These are phyloP conservation scores for Calocybe cyanea DNA, from an alignment of 768 basidiomycete genomes.

Conservation along the genomic window DNA sequence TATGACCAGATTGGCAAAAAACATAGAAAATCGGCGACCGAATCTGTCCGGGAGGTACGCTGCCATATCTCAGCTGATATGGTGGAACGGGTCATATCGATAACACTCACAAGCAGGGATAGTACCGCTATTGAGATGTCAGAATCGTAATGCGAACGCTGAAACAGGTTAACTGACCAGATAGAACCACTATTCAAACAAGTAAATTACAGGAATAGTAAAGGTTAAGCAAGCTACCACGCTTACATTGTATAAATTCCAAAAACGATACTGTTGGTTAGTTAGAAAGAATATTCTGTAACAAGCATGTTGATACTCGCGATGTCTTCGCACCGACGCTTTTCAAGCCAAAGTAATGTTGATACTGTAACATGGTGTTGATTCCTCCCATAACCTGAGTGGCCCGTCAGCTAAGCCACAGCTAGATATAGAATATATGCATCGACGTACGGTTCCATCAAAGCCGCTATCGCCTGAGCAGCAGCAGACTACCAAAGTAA, in stretches of 20 bases:
- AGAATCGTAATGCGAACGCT: conserved; percentile 23
- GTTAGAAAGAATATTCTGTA: neutral
- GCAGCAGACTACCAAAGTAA: conserved; percentile 44
- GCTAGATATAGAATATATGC: neutral
- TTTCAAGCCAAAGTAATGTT: conserved; percentile 41
- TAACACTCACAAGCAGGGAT: conserved; percentile 37
- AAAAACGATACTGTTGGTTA: conserved; percentile 39
- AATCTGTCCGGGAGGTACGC: conserved; percentile 45
- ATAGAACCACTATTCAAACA: conserved; percentile 32
- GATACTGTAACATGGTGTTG: conserved; percentile 47
- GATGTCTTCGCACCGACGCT: conserved; percentile 41
- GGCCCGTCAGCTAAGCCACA: conserved; percentile 1
- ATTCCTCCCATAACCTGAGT: conserved; percentile 48
- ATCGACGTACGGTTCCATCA: conserved; percentile 43
- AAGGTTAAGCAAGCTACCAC: conserved; percentile 2
- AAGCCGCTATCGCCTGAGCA: conserved; percentile 52
- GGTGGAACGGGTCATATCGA: neutral
- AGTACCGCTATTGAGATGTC: conserved; percentile 30
- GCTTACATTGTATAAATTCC: conserved; percentile 48
- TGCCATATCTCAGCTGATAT: conserved; percentile 9
- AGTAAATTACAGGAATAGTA: neutral
- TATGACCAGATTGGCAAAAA: conserved; percentile 41
- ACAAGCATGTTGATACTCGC: conserved; percentile 17
- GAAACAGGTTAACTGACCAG: conserved; percentile 21
- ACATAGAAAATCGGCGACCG: conserved; percentile 49